Conservation (phyloP, 1,139 yeast species). For the Suhomyces chickasaworum region DNA sequence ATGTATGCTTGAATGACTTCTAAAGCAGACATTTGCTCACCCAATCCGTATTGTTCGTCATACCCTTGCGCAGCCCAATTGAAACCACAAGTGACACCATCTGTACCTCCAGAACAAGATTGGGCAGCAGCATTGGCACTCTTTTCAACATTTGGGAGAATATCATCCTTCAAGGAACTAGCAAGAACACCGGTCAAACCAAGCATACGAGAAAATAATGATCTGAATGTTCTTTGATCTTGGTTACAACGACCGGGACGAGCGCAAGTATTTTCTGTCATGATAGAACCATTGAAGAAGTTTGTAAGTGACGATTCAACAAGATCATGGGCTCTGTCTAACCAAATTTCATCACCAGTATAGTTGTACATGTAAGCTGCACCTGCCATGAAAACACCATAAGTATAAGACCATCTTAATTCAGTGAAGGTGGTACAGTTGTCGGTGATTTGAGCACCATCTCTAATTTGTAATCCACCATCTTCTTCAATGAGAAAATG, state of each 20-base stretch:
- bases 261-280: constrained; percentile 81
- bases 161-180: constrained; percentile 59
- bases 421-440: constrained; percentile 64
- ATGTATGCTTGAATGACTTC: constrained; percentile 72
- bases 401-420: constrained; percentile 86
- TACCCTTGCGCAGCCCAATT: constrained; percentile 73
- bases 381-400: constrained; percentile 79
- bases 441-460: constrained; percentile 65
- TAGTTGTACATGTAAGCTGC: constrained; percentile 78
- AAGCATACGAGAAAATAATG: constrained; percentile 73
- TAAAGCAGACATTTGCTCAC: constrained; percentile 89
- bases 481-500: constrained; percentile 53
- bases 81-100: constrained; percentile 87
- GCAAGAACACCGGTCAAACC: constrained; percentile 74
- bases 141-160: constrained; percentile 50
- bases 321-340: constrained; percentile 54
- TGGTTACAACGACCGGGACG: constrained; percentile 61
- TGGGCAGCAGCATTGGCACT: constrained; percentile 81
- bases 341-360: constrained; percentile 72
- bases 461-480: constrained; percentile 55
- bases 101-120: constrained; percentile 83
- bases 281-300: constrained; percentile 60
- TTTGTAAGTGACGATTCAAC: constrained; percentile 53
- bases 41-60: constrained; percentile 85
- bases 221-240: constrained; percentile 90